Base-by-base conservation (phyloP, 73 alveolate species). In the Stentor coeruleus region DNA sequence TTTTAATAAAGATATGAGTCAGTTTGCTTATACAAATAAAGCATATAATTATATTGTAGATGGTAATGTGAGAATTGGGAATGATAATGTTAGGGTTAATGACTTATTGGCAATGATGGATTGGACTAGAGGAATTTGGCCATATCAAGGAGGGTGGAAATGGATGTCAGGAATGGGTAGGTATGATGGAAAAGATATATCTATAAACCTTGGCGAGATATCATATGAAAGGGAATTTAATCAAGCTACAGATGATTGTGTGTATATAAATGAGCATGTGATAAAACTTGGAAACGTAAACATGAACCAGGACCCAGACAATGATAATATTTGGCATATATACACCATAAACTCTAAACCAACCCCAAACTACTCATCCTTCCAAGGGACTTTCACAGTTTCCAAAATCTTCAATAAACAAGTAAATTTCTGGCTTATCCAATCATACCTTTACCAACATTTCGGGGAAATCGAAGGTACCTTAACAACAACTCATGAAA, bases 111-210 rank as follows among this genome's bases (percentile, higher is more conserved):
- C 26, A 1, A 31, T 66, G 40, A 66, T 66, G 79, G 79, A 66
- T 33, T 66, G 79, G 79, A 40, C n/a, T n/a, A 66, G 39, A 33
- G 39, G 79, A 20, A 20, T 66, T 33, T 66, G 36, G 79, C 79
- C 79, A 28, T 66, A 66, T 66, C 79, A 66, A 1, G 15, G 79
- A 20, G 37, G 39, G 37, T 66, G 79, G 79, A 66, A 28, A 14
- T 66, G 79, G 79, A 40, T 3, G 1, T 33, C 39, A 33, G 79
- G 39, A 14, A 20, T 66, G 37, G n/a, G 2, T 26, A 20, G 40
- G 37, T 31, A 20, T n/a, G n/a, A n/a, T n/a, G n/a, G n/a, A n/a
- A n/a, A n/a, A n/a, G n/a, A n/a, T n/a, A n/a, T n/a, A n/a, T n/a
- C n/a, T n/a, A n/a, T n/a, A n/a, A n/a, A n/a, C n/a, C n/a, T n/a